Conservation (phyloP, 768 basidiomycete genomes). For the Hypholoma fasciculare region DNA sequence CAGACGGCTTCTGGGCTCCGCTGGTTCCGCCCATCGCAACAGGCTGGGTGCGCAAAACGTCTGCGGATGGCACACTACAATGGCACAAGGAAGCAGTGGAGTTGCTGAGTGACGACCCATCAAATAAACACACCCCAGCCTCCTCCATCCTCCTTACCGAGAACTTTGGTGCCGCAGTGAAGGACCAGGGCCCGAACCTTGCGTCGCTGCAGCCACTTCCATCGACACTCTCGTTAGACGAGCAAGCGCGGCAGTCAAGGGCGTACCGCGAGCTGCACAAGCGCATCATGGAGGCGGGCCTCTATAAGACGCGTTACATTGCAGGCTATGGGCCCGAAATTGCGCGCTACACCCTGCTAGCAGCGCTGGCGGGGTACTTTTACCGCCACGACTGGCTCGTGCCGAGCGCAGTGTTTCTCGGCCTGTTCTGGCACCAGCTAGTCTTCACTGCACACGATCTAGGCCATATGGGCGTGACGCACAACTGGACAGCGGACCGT, state of each 20-base stretch:
- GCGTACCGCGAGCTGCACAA: constrained; percentile 83
- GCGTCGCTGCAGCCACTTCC: constrained; percentile 53
- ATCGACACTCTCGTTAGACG: constrained; percentile 50
- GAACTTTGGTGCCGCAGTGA: constrained; percentile 28
- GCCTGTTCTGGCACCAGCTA: constrained; percentile 93
- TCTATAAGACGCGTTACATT: constrained; percentile 83
- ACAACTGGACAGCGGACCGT: constrained; percentile 80
- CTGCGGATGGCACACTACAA: constrained; percentile 35
- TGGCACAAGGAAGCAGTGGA: constrained; percentile 69
- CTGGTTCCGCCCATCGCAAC: constrained; percentile 84
- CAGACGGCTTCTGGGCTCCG: constrained; percentile 66
- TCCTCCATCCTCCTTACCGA: constrained; percentile 67
- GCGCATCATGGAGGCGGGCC: constrained; percentile 72
- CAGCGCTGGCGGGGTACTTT: constrained; percentile 52
- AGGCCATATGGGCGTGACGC: constrained; percentile 93
- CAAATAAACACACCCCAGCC: constrained; percentile 28
- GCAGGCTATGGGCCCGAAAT: constrained; percentile 90
- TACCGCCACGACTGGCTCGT: constrained; percentile 69
- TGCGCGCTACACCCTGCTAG: constrained; percentile 73
- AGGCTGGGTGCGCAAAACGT: constrained; percentile 69
- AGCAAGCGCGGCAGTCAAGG: constrained; percentile 65
- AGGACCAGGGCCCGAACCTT: constrained; percentile 35
- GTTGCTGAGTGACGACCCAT: constrained; percentile 29
- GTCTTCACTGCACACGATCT: constrained; percentile 93
- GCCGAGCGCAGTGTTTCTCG: constrained; percentile 77